A percentile compares a stretch with the other conserved stretches of the same genome.
Evolutionary conservation across 345 rosid species (phyloP).

Genomic region (Cardamine chenopodiifolia): DNA sequence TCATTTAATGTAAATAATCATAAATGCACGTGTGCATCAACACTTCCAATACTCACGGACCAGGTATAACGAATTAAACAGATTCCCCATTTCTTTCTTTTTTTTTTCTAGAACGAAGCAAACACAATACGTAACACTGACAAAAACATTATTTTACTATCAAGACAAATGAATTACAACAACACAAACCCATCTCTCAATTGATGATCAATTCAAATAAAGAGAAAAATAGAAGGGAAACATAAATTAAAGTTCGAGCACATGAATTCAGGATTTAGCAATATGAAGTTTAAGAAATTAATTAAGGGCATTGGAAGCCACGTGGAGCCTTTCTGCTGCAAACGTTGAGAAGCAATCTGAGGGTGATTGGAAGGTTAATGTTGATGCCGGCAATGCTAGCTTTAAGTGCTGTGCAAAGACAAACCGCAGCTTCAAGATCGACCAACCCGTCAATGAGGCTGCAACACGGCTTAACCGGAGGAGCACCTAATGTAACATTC

Average conservation of each 20-base stretch:
- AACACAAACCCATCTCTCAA: slow-evolving; percentile 1
- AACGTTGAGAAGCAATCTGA: slow-evolving; percentile 49
- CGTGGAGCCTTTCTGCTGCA: slow-evolving; percentile 43
- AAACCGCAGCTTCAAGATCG: slow-evolving; percentile 58
- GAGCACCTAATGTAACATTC: slow-evolving; percentile 45
- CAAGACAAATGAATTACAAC: slow-evolving; percentile 14
- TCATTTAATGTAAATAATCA: background rate
- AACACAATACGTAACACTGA: background rate
- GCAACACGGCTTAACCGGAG: slow-evolving; percentile 53
- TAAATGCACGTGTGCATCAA: slow-evolving; percentile 25
- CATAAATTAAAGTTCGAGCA: background rate
- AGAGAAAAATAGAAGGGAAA: background rate
- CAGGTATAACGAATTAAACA: background rate
- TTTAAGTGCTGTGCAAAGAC: slow-evolving; percentile 61
- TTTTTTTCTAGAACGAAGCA: background rate
- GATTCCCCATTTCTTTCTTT: too few species aligned
- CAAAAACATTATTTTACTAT: background rate
- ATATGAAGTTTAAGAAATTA: background rate
- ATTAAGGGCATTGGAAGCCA: slow-evolving; percentile 51
- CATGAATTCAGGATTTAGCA: background rate
- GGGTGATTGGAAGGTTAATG: slow-evolving; percentile 47
- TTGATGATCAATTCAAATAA: background rate
- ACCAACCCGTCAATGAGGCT: slow-evolving; percentile 46
- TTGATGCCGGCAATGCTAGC: slow-evolving; percentile 52
- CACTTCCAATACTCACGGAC: slow-evolving; percentile 16